Percentiles rank a stretch among this genome's conserved stretches.
Conservation (phyloP, 305 asterid genomes). For the Fraxinus platypoda region DNA sequence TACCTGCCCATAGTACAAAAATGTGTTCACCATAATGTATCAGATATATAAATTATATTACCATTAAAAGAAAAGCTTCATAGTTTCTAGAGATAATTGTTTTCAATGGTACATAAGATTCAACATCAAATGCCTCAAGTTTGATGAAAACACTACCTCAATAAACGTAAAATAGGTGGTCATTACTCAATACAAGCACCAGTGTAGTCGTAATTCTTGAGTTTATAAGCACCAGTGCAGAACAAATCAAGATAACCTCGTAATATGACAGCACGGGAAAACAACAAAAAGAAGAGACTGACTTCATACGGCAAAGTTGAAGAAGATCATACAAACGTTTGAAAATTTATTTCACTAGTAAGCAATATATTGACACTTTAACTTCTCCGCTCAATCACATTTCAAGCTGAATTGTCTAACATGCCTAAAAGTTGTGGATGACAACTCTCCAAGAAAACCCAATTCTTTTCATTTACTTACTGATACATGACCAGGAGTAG, state of each 20-base stretch:
- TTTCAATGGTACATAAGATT: too few species aligned
- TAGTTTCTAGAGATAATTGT: too few species aligned
- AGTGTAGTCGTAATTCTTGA: background rate
- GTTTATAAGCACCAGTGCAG: background rate
- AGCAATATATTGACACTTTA: background rate
- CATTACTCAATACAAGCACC: background rate
- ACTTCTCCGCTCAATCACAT: background rate
- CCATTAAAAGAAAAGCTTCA: background rate
- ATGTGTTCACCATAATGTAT: background rate
- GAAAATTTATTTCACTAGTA: background rate
- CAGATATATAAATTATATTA: background rate
- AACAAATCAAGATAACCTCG: background rate
- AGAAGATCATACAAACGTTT: background rate
- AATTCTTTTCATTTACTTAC: background rate
- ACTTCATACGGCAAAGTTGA: background rate
- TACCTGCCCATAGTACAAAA: background rate
- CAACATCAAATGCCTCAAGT: background rate
- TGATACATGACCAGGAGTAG: background rate
- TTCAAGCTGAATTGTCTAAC: background rate
- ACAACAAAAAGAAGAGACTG: background rate
- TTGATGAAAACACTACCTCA: background rate
- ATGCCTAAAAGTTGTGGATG: background rate
- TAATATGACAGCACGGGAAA: background rate
- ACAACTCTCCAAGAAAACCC: background rate
- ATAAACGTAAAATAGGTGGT: background rate